phyloP scores from a whole-genome alignment of 441 rosid genomes.

The Eutrema salsugineum region DNA sequence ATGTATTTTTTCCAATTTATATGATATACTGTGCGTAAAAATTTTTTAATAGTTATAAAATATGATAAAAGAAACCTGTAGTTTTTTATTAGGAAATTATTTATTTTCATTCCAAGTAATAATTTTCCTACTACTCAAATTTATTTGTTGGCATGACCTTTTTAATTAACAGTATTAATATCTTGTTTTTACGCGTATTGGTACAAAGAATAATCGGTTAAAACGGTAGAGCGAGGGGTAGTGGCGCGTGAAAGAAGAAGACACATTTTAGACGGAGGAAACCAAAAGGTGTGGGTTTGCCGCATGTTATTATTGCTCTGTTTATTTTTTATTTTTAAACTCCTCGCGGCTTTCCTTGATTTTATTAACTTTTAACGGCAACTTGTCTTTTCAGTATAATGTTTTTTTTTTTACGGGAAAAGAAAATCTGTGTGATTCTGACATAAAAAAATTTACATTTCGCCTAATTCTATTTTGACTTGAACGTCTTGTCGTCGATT shows the following conservation, averaged over 20 bases:
- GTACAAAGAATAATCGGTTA: slow-evolving; percentile 27
- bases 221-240: slow-evolving; percentile 37
- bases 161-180: no score
- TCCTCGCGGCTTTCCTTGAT: slow-evolving; percentile 30
- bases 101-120: no score
- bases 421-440: neutral
- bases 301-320: slow-evolving; percentile 29
- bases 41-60: no score
- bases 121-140: no score
- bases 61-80: no score
- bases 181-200: no score
- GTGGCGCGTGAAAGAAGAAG: slow-evolving; percentile 9
- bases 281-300: slow-evolving; percentile 19
- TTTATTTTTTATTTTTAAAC: neutral
- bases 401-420: slow-evolving; percentile 2
- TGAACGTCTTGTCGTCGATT: slow-evolving; percentile 25
- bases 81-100: no score
- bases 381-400: slow-evolving; percentile 21
- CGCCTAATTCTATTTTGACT: slow-evolving; percentile 32
- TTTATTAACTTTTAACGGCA: slow-evolving; percentile 15
- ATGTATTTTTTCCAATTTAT: no score
- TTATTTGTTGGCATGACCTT: no score
- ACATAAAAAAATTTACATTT: slow-evolving; percentile 10
- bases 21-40: no score
- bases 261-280: slow-evolving; percentile 32